Conservation (phyloP, 1,139 yeast species). For the Arxiozyma slooffiae region DNA sequence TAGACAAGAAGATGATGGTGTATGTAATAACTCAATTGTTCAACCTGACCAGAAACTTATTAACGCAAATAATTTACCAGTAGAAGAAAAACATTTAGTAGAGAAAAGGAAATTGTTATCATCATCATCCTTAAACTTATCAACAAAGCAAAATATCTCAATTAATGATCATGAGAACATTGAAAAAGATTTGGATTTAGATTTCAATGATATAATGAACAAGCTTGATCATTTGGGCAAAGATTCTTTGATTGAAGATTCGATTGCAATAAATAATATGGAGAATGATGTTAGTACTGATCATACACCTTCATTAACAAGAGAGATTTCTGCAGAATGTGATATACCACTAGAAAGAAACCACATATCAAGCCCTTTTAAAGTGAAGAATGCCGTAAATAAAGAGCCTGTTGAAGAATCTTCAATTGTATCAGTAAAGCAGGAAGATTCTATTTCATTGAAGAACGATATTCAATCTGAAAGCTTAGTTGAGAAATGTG, state of each 20-base stretch:
- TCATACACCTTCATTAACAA: background rate
- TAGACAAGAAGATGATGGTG: background rate
- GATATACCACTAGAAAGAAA: background rate
- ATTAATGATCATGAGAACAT: background rate
- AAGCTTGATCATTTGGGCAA: slow-evolving; percentile 4
- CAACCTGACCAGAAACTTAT: background rate
- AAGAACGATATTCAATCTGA: background rate
- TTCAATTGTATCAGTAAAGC: background rate
- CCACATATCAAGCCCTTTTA: slow-evolving; percentile 18
- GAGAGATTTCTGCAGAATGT: background rate
- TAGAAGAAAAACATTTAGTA: background rate
- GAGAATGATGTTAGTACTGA: background rate
- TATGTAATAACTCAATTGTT: background rate
- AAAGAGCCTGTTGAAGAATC: background rate
- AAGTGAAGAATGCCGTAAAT: slow-evolving; percentile 8
- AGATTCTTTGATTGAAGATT: background rate
- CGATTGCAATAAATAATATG: background rate
- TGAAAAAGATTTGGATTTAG: slow-evolving; percentile 5
- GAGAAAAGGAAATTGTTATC: background rate
- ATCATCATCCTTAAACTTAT: background rate
- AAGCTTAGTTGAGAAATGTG: background rate
- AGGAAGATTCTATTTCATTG: background rate
- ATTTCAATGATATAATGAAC: slow-evolving; percentile 4
- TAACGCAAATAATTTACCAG: background rate
- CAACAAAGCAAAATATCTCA: background rate